Conservation (phyloP, 2,329 filamentous ascomycete species). For the Colletotrichum melonis region DNA sequence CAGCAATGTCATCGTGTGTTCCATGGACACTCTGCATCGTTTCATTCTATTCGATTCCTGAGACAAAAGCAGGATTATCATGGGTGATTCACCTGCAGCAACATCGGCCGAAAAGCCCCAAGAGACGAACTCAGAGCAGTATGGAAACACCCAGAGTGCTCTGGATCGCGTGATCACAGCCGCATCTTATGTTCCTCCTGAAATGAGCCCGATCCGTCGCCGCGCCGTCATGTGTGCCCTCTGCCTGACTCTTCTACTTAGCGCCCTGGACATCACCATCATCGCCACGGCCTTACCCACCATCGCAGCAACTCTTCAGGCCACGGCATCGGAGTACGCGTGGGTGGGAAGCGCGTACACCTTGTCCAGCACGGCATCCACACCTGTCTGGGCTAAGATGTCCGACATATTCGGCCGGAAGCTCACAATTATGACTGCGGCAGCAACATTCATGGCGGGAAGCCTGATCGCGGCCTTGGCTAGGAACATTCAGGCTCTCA, state of each 20-base stretch:
- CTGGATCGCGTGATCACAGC: not conserved
- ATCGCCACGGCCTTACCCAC: conserved; percentile 43
- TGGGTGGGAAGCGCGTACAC: conserved; percentile 44
- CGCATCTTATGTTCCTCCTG: not conserved
- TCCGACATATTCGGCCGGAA: conserved; percentile 56
- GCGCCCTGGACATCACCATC: conserved; percentile 43
- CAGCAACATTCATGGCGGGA: conserved; percentile 46
- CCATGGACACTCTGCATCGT: not conserved
- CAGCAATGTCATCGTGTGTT: not conserved
- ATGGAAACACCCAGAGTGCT: not conserved
- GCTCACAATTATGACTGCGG: conserved; percentile 48
- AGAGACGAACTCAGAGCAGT: not conserved
- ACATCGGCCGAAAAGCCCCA: not conserved
- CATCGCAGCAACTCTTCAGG: conserved; percentile 38
- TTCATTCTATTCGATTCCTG: not conserved
- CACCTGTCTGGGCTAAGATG: conserved; percentile 74
- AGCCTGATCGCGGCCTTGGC: conserved; percentile 15
- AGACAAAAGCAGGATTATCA: not conserved
- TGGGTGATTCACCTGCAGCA: not conserved
- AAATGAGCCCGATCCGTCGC: not conserved
- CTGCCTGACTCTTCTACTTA: conserved; percentile 41
- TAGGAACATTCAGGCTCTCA: conserved; percentile 38
- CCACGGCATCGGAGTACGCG: conserved; percentile 40
- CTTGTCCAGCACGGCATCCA: conserved; percentile 64
- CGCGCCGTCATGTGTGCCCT: conserved; percentile 32